These are phyloP conservation scores for Pythium phragmitis DNA, from an alignment of 352 stramenopile species.

Conservation along the genomic window DNA sequence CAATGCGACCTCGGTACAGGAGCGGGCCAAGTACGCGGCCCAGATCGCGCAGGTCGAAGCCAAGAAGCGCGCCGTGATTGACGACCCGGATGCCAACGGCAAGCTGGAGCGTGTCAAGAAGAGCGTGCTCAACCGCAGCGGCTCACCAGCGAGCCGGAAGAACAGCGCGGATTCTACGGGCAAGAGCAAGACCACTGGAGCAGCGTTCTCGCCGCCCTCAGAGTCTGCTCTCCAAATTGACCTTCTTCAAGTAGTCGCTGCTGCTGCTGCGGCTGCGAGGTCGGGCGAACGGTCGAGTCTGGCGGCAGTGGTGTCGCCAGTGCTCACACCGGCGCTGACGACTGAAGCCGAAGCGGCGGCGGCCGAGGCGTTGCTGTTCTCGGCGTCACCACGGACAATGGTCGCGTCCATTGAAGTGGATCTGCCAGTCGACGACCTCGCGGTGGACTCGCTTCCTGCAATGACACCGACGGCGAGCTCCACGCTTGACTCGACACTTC, in stretches of 20 bases:
- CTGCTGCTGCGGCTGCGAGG: slow-evolving; percentile 6
- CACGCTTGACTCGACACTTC: slow-evolving; percentile 16
- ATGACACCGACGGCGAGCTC: slow-evolving; percentile 36
- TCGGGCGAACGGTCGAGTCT: not conserved
- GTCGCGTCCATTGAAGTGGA: slow-evolving; percentile 14
- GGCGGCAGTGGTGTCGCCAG: not conserved
- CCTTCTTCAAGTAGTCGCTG: slow-evolving; percentile 23
- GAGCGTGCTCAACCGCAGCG: slow-evolving; percentile 28
- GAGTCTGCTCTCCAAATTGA: slow-evolving; percentile 6
- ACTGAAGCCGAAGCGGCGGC: slow-evolving; percentile 19
- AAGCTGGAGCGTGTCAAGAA: slow-evolving; percentile 72
- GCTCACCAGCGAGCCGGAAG: slow-evolving; percentile 14
- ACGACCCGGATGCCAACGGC: slow-evolving; percentile 56
- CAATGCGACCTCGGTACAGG: slow-evolving; percentile 38
- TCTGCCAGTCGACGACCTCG: slow-evolving; percentile 7
- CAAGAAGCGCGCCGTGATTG: slow-evolving; percentile 67
- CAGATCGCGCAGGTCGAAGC: slow-evolving; percentile 65
- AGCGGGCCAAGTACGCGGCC: slow-evolving; percentile 46
- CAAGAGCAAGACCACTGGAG: not conserved
- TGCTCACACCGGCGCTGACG: not conserved
- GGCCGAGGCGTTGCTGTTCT: slow-evolving; percentile 19
- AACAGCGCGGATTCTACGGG: not conserved
- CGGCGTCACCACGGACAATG: slow-evolving; percentile 6
- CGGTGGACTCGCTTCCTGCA: slow-evolving; percentile 6
- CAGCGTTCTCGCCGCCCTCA: too few relatives aligned